Conservation (phyloP, 352 stramenopile genomes). For the Phytophthora pinifolia region DNA sequence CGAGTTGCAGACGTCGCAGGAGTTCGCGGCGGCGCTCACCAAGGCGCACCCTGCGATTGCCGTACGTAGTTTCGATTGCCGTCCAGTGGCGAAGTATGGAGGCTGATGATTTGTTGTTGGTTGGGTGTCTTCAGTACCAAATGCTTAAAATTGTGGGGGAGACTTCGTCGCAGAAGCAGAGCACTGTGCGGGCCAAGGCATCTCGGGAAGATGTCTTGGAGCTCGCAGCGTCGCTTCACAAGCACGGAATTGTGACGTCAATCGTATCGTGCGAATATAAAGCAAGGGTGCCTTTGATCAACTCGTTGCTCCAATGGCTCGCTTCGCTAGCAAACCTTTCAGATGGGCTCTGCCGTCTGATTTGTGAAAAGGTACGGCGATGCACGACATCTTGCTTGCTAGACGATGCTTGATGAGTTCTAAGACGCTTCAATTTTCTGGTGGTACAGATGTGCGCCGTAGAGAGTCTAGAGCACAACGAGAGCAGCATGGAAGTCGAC, state of each 20-base stretch:
- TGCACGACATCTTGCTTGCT: neutral
- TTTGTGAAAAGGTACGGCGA: conserved; percentile 71
- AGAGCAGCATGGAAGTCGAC: conserved; percentile 44
- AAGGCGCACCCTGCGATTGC: conserved; percentile 68
- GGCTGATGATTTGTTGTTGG: conserved; percentile 8
- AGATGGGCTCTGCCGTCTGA: conserved; percentile 76
- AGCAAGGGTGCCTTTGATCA: conserved; percentile 59
- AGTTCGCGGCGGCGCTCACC: conserved; percentile 78
- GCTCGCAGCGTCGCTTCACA: conserved; percentile 61
- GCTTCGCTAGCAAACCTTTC: conserved; percentile 79
- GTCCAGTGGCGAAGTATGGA: neutral
- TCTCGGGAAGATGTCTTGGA: conserved; percentile 73
- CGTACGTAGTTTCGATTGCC: conserved; percentile 34
- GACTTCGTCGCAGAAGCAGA: conserved; percentile 76
- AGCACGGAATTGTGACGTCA: conserved; percentile 75
- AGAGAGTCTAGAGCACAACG: conserved; percentile 36
- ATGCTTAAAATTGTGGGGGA: conserved; percentile 81
- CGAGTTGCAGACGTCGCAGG: conserved; percentile 89
- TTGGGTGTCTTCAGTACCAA: conserved; percentile 74
- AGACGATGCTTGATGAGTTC: conserved; percentile 2
- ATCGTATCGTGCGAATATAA: conserved; percentile 83
- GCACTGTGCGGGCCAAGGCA: conserved; percentile 61
- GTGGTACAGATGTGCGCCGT: conserved; percentile 37
- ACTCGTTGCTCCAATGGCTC: conserved; percentile 79
- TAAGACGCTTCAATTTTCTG: conserved; percentile 16